Percentiles rank a stretch among this genome's conserved stretches.
Evolutionary conservation across 1,139 yeast genomes (phyloP).

Genomic region (Candida sp.): DNA sequence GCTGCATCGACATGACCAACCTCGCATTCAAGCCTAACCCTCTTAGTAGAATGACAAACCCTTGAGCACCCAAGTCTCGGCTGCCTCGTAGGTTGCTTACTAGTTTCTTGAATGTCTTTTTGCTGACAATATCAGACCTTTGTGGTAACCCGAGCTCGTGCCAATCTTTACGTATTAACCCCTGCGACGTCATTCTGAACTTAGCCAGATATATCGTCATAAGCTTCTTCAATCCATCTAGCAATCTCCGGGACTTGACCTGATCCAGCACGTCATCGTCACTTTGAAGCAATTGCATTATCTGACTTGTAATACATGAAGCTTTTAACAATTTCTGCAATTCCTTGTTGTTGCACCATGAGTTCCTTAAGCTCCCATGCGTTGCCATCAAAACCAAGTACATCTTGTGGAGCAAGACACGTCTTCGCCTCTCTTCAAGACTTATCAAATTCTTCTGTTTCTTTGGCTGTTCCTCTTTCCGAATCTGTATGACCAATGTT

Average conservation of each 20-base stretch:
- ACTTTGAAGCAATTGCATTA: conserved; percentile 35
- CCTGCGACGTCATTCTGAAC: conserved; percentile 56
- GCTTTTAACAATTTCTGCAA: conserved; percentile 43
- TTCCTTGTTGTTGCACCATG: conserved; percentile 68
- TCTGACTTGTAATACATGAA: conserved; percentile 43
- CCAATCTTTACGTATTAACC: conserved; percentile 61
- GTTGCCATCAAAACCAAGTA: conserved; percentile 60
- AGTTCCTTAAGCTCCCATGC: conserved; percentile 71
- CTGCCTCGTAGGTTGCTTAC: conserved; percentile 63
- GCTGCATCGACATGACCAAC: conserved; percentile 82
- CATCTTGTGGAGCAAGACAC: conserved; percentile 53
- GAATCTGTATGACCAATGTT: conserved; percentile 11
- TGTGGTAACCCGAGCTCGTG: conserved; percentile 43
- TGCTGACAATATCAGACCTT: conserved; percentile 28
- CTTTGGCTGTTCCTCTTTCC: conserved; percentile 15
- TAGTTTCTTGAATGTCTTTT: conserved; percentile 41
- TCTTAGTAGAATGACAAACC: conserved; percentile 78
- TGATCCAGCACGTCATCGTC: conserved; percentile 32
- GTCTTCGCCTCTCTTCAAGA: conserved; percentile 14
- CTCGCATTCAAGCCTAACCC: conserved; percentile 76
- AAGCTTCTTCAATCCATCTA: conserved; percentile 74
- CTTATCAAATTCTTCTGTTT: conserved; percentile 19
- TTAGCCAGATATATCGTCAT: conserved; percentile 65
- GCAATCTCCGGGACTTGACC: conserved; percentile 67
- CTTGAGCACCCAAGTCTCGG: conserved; percentile 84